These are phyloP conservation scores for Neurospora sp. DNA, from an alignment of 495 filamentous ascomycete species.

Conservation along the genomic window DNA sequence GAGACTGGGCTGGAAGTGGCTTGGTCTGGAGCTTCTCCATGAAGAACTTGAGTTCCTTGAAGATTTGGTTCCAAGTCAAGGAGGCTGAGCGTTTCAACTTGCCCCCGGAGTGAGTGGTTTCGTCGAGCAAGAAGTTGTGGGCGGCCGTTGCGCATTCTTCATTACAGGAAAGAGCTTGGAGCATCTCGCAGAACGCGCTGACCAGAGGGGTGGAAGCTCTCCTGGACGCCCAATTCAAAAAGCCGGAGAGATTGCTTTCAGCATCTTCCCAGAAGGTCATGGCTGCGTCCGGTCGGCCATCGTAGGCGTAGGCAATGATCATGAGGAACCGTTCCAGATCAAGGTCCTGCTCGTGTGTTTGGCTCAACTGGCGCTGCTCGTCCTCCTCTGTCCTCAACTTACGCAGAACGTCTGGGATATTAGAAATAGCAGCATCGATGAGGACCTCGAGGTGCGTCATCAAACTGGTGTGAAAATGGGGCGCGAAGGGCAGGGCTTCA, in stretches of 20 bases:
- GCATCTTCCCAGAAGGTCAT: conserved; percentile 81
- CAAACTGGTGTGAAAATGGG: conserved; percentile 54
- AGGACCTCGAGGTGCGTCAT: conserved; percentile 78
- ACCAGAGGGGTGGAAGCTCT: conserved; percentile 86
- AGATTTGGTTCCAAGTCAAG: conserved; percentile 86
- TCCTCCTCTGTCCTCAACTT: conserved; percentile 83
- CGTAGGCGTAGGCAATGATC: conserved; percentile 84
- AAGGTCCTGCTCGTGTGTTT: conserved; percentile 63
- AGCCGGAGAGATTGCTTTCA: conserved; percentile 84
- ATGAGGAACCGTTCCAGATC: conserved; percentile 85
- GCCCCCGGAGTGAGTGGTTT: conserved; percentile 58
- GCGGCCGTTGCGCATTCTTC: conserved; percentile 69
- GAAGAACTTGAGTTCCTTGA: conserved; percentile 75
- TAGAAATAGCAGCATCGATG: conserved; percentile 82
- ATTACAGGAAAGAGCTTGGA: conserved; percentile 73
- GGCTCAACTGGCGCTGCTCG: conserved; percentile 63
- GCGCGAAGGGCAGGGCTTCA: conserved; percentile 51
- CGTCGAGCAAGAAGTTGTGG: conserved; percentile 82
- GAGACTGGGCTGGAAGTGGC: conserved; percentile 42
- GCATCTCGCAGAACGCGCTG: conserved; percentile 91
- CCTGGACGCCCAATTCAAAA: conserved; percentile 89
- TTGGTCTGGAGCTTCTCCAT: conserved; percentile 57
- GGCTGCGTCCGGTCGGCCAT: conserved; percentile 69
- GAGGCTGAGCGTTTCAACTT: conserved; percentile 70
- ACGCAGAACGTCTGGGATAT: conserved; percentile 86